Base-by-base conservation (phyloP, 768 basidiomycete genomes). In the Boletus rufocinnamomeus region DNA sequence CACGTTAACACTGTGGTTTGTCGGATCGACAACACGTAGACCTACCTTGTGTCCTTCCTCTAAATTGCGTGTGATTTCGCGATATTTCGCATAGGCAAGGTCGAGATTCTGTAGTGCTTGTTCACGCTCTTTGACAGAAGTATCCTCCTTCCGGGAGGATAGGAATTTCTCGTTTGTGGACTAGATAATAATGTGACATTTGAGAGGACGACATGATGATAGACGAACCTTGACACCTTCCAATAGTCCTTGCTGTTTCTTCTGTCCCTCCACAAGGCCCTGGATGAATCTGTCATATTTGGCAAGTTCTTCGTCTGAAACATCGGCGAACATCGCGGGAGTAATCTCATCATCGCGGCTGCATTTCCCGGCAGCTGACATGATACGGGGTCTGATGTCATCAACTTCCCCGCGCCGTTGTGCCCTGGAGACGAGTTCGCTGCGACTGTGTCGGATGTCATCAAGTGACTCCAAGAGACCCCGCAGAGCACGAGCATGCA, bases 291-390 rank as follows among this genome's bases (percentile, higher is more conserved):
- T 82, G 57, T 92, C 89, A 61, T 93, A 95, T 73, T 94, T 95
- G 1, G 80, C 81, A 51, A 98, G 73, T 66, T 91, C 89, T 59
- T 85, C 82, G 56, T 93, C 88, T 30, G 88, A 83, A 14, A 91
- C 77, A 54, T 90, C 88, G 66, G 95, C 91, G 69, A 98, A 98
- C 87, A 89, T 89, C 25, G 86, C 89, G 0, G 95, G 86, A 37
- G 87, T 85, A 19, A 93, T 83, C 65, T 93, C 86, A 4, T 78
- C 75, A 70, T 88, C 80, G 27, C 82, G 79, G 52, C 88, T 86
- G 46, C 94, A 79, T 3, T 82, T 82, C 17, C 81, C 77, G 0
- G 92, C 85, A 25, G 85, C 85, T 51, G 78, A 80, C 61, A 90
- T 64, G 25, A 98, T 84, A 2, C 83, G 81, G 7, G 82, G 75